Conservation (phyloP, 2,329 filamentous ascomycete genomes). For the Cytospora piceicola region DNA sequence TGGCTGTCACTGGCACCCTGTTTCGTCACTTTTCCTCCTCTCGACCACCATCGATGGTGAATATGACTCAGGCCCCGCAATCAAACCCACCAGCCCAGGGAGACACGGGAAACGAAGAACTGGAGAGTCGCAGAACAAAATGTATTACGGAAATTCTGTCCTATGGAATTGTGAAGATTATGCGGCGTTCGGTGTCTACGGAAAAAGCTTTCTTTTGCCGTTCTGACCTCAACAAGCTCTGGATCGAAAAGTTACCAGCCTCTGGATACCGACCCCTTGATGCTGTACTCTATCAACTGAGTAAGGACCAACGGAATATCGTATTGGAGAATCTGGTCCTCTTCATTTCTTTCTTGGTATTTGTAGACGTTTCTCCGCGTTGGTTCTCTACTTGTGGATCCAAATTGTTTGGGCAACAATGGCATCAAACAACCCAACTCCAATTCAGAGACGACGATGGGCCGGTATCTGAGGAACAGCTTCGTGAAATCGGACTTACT, state of each 20-base stretch:
- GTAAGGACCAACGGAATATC: conserved; percentile 1
- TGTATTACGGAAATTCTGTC: conserved; percentile 6
- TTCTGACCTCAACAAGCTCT: conserved; percentile 17
- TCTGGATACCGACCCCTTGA: conserved; percentile 1
- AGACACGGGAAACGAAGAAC: background rate
- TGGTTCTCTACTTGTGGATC: conserved; percentile 7
- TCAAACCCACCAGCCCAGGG: background rate
- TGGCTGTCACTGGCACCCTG: background rate
- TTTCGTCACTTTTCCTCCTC: background rate
- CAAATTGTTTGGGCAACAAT: background rate
- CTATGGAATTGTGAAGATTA: background rate
- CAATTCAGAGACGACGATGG: conserved; percentile 20
- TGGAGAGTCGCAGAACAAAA: conserved; percentile 9
- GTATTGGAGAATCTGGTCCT: conserved; percentile 6
- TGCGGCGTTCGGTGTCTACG: background rate
- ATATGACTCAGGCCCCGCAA: background rate
- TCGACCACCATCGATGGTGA: background rate
- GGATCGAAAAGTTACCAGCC: background rate
- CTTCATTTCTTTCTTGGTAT: conserved; percentile 25
- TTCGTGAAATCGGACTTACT: conserved; percentile 5
- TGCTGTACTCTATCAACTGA: conserved; percentile 13
- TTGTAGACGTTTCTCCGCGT: conserved; percentile 2
- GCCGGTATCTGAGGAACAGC: background rate
- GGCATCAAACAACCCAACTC: background rate
- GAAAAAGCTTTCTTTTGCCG: conserved; percentile 23